Conservation (phyloP, 768 basidiomycete species). For the Suillus subalutaceus region DNA sequence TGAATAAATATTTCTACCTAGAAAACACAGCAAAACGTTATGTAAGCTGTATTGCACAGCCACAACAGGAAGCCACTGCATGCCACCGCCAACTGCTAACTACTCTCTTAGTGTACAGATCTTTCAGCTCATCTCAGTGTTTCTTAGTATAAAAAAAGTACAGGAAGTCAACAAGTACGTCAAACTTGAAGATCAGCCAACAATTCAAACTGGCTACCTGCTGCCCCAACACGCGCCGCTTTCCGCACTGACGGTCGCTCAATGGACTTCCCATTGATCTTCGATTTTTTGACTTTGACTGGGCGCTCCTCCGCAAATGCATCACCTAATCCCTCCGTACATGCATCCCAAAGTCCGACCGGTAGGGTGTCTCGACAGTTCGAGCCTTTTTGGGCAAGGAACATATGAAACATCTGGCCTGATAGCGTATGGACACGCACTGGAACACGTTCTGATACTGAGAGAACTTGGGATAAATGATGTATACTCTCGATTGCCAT, state of each 20-base stretch:
- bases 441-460: slow-evolving; percentile 53
- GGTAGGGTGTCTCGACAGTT: slow-evolving; percentile 28
- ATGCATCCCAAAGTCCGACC: slow-evolving; percentile 49
- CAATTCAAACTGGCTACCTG: slow-evolving; percentile 43
- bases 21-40: no score
- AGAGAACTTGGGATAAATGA: slow-evolving; percentile 61
- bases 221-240: slow-evolving; percentile 28
- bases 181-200: slow-evolving; percentile 43
- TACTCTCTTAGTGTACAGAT: neutral
- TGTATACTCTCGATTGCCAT: slow-evolving; percentile 62
- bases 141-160: neutral
- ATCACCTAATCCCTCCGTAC: slow-evolving; percentile 47
- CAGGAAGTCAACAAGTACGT: slow-evolving; percentile 10
- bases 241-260: slow-evolving; percentile 18
- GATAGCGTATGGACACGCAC: slow-evolving; percentile 55
- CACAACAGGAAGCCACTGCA: no score
- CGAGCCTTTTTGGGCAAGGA: slow-evolving; percentile 40
- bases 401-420: slow-evolving; percentile 59
- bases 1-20: no score
- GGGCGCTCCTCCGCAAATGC: slow-evolving; percentile 50
- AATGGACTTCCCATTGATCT: slow-evolving; percentile 14
- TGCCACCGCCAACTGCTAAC: neutral
- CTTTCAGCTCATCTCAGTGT: neutral
- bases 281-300: slow-evolving; percentile 47
- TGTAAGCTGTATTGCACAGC: no score